Percentiles rank a stretch among this genome's conserved stretches.
These are phyloP conservation scores for Clavaria fumosa DNA, from an alignment of 768 basidiomycete species.

Conservation along the genomic window DNA sequence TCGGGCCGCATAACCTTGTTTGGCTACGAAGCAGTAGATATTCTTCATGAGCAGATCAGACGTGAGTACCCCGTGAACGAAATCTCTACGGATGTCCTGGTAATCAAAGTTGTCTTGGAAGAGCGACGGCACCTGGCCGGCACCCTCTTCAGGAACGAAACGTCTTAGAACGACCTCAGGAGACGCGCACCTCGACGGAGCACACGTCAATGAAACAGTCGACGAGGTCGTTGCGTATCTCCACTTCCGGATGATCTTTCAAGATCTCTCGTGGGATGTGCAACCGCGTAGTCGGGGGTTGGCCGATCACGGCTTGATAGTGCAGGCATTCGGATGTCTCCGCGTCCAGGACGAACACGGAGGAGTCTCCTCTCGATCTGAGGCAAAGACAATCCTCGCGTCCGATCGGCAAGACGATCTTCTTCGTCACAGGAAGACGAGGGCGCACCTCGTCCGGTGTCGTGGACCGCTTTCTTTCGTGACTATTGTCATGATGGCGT, in stretches of 20 bases:
- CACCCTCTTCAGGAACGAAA: not conserved
- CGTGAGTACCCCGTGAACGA: constrained; percentile 86
- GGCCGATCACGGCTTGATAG: constrained; percentile 62
- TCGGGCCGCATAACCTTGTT: constrained; percentile 82
- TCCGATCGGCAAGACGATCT: too few species aligned
- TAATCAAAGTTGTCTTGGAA: constrained; percentile 99
- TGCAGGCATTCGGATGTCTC: constrained; percentile 70
- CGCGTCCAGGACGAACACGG: constrained; percentile 65
- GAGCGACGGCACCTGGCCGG: constrained; percentile 67
- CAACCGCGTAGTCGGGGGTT: constrained; percentile 45
- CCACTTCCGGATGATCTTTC: constrained; percentile 58
- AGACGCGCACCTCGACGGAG: constrained; percentile 60
- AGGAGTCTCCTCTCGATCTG: constrained; percentile 58
- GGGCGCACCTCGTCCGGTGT: constrained; percentile 57
- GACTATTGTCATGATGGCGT: constrained; percentile 94
- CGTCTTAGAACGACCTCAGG: not conserved
- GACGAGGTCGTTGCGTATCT: constrained; percentile 77
- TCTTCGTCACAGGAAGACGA: too few species aligned
- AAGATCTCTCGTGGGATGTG: constrained; percentile 70
- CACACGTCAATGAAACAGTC: constrained; percentile 89
- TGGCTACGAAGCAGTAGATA: constrained; percentile 80
- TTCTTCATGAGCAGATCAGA: constrained; percentile 92
- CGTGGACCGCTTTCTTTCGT: constrained; percentile 61
- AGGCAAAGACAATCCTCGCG: too few species aligned
- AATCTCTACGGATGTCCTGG: constrained; percentile 79